phyloP scores from a whole-genome alignment of 2,329 filamentous ascomycete genomes.

The Nakataea oryzae region DNA sequence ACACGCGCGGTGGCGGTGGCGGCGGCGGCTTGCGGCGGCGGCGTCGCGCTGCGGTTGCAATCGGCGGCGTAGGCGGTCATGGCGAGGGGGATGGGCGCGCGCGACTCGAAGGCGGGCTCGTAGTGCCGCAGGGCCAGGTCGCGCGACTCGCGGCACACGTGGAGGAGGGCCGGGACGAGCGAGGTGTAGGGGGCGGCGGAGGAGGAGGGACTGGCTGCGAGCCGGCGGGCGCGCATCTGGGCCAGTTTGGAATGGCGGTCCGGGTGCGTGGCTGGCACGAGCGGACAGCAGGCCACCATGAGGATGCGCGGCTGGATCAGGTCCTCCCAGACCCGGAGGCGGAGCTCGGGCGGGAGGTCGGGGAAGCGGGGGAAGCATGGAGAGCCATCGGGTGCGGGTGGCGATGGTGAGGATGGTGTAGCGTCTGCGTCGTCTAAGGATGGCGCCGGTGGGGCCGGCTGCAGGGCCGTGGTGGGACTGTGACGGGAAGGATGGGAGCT shows the following conservation, averaged over 20 bases:
- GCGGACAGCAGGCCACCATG: conserved; percentile 5
- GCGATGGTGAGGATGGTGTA: background rate
- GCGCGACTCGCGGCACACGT: conserved; percentile 21
- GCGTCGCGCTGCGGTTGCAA: conserved; percentile 14
- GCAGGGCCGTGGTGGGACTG: background rate
- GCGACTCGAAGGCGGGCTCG: conserved; percentile 11
- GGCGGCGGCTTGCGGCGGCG: conserved; percentile 7
- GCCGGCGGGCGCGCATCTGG: conserved; percentile 20
- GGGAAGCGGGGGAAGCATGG: conserved; percentile 18
- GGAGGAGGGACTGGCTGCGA: conserved; percentile 15
- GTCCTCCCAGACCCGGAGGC: conserved; percentile 22
- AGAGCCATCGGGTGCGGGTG: conserved; percentile 11
- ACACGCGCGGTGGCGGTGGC: conserved; percentile 16
- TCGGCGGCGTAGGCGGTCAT: conserved; percentile 2
- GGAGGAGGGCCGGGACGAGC: conserved; percentile 22
- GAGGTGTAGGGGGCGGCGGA: conserved; percentile 17
- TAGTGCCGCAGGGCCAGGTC: conserved; percentile 18
- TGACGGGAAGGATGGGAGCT: conserved; percentile 27
- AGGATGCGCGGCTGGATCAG: conserved; percentile 21
- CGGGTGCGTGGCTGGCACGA: background rate
- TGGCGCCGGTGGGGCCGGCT: conserved; percentile 6
- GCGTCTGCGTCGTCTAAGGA: background rate
- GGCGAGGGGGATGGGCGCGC: conserved; percentile 13
- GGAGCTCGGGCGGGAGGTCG: conserved; percentile 21
- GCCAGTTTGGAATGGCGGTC: background rate